Base-by-base conservation (phyloP, 352 stramenopile species). In the Thalassiosira pacifica region DNA sequence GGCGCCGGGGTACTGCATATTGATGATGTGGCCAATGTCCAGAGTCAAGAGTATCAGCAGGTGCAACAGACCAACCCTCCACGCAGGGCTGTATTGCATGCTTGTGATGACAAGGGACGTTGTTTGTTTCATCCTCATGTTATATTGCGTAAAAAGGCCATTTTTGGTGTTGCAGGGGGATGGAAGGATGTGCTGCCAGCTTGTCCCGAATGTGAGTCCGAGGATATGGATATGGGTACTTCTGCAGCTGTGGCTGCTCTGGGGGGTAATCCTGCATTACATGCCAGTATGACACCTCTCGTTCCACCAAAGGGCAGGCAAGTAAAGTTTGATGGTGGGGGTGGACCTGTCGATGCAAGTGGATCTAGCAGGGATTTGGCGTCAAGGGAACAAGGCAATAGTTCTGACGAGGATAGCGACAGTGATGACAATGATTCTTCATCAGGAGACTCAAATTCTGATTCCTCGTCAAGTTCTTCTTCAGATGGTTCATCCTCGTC, bases 121-220 rank as follows among this genome's bases (percentile, higher is more conserved):
- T 88, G 82, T 42, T 67, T 88, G 5, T 88, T 88, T 42, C 82
- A 88, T 48, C 82, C 82, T 19, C 76, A 85, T 42, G 75, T 88
- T 29, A 65, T 67, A 48, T 45, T 88, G 31, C 76, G 82, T 0
- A 88, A 85, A 72, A 88, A 88, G 52, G 76, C 75, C 9, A 72
- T 88, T 5, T 71, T 88, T 4, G 75, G 74, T 63, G 65, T 83
- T 10, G 45, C 79, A n/a, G 81, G 81, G 10, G 81, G 81, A 29
- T 88, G 81, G 81, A 81, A 83, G 26, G 81, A 88, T 57, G 71
- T 88, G 0, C 26, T 80, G 6, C 67, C 68, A 2, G 19, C 53
- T 4, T 88, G 81, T 78, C 81, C 81, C 0, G 81, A 88, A 42
- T 88, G 81, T 29, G 81, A 88, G 53, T 18, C 4, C 13, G 70